phyloP scores from a whole-genome alignment of 495 filamentous ascomycete species.

The Penicillium tannophilum region DNA sequence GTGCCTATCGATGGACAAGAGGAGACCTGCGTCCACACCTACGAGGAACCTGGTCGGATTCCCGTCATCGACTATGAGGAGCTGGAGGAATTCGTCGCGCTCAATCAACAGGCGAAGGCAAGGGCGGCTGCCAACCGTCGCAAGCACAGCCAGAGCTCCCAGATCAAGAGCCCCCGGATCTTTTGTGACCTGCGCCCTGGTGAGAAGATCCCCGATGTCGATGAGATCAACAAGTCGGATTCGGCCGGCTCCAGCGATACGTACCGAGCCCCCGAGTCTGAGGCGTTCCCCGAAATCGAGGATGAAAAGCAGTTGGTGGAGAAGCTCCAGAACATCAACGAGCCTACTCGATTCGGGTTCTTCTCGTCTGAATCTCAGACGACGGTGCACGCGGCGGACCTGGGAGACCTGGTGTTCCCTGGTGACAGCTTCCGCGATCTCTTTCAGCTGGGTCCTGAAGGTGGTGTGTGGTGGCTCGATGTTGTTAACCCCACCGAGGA shows the following conservation, averaged over 20 bases:
- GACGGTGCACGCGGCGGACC: conserved; percentile 84
- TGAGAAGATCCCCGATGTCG: conserved; percentile 28
- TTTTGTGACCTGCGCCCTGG: conserved; percentile 66
- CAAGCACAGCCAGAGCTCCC: conserved; percentile 56
- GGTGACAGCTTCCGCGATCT: conserved; percentile 87
- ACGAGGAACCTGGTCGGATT: conserved; percentile 56
- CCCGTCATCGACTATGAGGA: conserved; percentile 83
- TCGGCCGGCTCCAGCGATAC: conserved; percentile 22
- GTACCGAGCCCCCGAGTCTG: conserved; percentile 14
- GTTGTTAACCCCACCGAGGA: conserved; percentile 87
- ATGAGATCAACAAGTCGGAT: conserved; percentile 37
- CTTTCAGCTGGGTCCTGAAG: conserved; percentile 74
- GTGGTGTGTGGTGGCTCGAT: conserved; percentile 93
- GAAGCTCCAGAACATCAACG: conserved; percentile 46
- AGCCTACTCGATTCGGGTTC: conserved; percentile 84
- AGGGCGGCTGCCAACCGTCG: conserved; percentile 37
- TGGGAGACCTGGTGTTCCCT: conserved; percentile 84
- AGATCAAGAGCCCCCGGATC: conserved; percentile 50
- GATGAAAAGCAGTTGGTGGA: conserved; percentile 38
- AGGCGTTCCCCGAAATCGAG: conserved; percentile 28
- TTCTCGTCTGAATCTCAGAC: conserved; percentile 93
- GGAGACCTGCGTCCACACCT: conserved; percentile 78
- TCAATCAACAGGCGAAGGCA: conserved; percentile 50
- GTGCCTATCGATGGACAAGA: conserved; percentile 59
- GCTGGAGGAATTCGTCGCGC: conserved; percentile 80